Base-by-base conservation (phyloP, 1,284 basidiomycete species). In the Ceratobasidium theobromae region DNA sequence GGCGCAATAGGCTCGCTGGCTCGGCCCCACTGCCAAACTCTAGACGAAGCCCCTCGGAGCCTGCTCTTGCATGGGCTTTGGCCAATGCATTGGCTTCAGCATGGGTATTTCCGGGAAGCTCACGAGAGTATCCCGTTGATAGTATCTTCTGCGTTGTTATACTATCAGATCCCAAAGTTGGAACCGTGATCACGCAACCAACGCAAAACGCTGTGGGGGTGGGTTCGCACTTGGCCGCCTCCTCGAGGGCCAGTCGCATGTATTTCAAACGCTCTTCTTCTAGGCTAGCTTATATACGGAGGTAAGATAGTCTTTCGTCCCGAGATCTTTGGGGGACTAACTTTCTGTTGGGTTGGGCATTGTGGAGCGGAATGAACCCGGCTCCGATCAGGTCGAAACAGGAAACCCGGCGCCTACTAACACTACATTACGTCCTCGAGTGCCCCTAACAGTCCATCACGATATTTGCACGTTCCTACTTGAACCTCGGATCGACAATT, bases 81-180 rank as follows among this genome's bases (percentile, higher is more conserved):
- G 83, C 77, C 51, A 99, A 79, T 0, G 96, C 95, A 74, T 96
- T 97, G 23, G 95, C 93, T 78, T 99, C 96, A 12, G 96, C 96
- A 76, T 99, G 97, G 1, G 96, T 98, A 76, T 98, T 99, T 55
- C 95, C 96, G 1, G 87, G 83, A 0, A 98, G 82, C 76, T 99
- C 95, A 73, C 97, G 84, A 35, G 95, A 98, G 77, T 88, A 96
- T 27, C 95, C 95, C 5, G 88, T 87, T 4, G 91, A 80, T 27
- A 99, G 77, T 40, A 91, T 77, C 48, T 77, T 66, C 16, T 72
- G 83, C 71, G 62, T 11, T 3, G 60, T 30, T 51, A 70, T 74
- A 70, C 76, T 72, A 12, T 76, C 75, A 4, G 79, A 68, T n/a
- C 43, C 25, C 8, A 51, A 25, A 0, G 65, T 25, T 1, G 53